These are phyloP conservation scores for Cucurbita argyrosperma DNA, from an alignment of 306 rosid genomes.

Conservation along the genomic window DNA sequence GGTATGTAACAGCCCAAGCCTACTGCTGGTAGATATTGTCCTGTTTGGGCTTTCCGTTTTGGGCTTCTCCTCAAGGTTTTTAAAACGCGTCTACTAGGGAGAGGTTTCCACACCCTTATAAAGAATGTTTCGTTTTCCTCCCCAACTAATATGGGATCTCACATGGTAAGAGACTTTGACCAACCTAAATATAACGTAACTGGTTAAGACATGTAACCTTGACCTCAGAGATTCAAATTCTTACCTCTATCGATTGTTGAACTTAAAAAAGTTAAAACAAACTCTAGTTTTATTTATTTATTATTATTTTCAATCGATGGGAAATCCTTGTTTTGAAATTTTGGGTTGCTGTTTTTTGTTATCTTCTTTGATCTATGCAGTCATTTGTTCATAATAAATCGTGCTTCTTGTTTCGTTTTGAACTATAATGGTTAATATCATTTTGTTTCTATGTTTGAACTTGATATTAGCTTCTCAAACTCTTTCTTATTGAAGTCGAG, in stretches of 20 bases:
- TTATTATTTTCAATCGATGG: background rate
- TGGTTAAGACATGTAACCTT: background rate
- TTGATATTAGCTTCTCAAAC: background rate
- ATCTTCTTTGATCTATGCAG: background rate
- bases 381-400: background rate
- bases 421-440: background rate
- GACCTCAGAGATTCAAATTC: background rate
- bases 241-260: background rate
- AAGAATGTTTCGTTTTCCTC: too few species aligned
- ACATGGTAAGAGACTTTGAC: too few species aligned
- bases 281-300: background rate
- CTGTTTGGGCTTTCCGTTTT: too few species aligned
- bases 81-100: too few species aligned
- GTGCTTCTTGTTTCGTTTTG: background rate
- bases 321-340: background rate
- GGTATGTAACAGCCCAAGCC: too few species aligned
- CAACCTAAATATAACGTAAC: background rate
- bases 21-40: too few species aligned
- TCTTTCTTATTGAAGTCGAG: background rate
- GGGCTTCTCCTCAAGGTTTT: too few species aligned
- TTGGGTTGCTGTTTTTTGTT: background rate
- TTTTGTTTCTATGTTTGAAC: background rate
- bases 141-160: too few species aligned
- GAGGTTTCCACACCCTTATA: too few species aligned
- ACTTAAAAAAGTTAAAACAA: too few species aligned